Conservation (phyloP, 2,329 filamentous ascomycete genomes). For the Zasmidium cellare region DNA sequence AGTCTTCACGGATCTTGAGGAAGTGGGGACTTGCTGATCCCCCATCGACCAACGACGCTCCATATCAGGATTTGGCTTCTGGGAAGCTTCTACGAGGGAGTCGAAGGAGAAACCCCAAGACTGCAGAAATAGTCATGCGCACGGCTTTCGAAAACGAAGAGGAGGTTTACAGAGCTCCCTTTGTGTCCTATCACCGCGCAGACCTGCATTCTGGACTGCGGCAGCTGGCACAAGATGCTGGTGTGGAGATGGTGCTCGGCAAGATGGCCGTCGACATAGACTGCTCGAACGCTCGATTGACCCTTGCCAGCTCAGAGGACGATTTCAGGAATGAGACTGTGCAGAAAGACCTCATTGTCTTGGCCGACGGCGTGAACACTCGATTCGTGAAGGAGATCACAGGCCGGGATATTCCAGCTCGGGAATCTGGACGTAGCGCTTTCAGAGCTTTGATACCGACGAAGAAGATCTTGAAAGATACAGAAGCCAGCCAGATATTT, state of each 20-base stretch:
- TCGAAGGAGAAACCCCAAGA: slow-evolving; percentile 6
- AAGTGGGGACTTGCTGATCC: slow-evolving; percentile 5
- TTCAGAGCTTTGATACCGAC: slow-evolving; percentile 12
- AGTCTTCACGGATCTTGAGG: slow-evolving; percentile 3
- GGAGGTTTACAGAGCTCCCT: slow-evolving; percentile 7
- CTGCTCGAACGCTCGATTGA: slow-evolving; percentile 5
- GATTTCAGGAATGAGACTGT: slow-evolving; percentile 4
- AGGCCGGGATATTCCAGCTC: neutral
- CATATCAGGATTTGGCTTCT: slow-evolving; percentile 2
- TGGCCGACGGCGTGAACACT: slow-evolving; percentile 12
- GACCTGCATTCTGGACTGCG: slow-evolving; percentile 11
- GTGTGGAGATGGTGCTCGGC: slow-evolving; percentile 8
- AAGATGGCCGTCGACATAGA: slow-evolving; percentile 12
- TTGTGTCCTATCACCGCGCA: slow-evolving; percentile 10
- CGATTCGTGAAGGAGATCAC: slow-evolving; percentile 11
- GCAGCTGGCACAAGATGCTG: slow-evolving; percentile 2
- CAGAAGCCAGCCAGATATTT: no score
- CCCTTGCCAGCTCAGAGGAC: slow-evolving; percentile 4
- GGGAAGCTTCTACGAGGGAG: slow-evolving; percentile 6
- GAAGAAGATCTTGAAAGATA: slow-evolving; percentile 1
- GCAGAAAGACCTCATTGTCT: slow-evolving; percentile 9
- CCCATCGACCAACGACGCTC: neutral
- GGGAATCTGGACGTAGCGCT: slow-evolving; percentile 10
- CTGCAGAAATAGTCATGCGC: slow-evolving; percentile 2
- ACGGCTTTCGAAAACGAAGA: slow-evolving; percentile 4